Conservation (phyloP, 2,329 filamentous ascomycete genomes). For the Aspergillus candidus region DNA sequence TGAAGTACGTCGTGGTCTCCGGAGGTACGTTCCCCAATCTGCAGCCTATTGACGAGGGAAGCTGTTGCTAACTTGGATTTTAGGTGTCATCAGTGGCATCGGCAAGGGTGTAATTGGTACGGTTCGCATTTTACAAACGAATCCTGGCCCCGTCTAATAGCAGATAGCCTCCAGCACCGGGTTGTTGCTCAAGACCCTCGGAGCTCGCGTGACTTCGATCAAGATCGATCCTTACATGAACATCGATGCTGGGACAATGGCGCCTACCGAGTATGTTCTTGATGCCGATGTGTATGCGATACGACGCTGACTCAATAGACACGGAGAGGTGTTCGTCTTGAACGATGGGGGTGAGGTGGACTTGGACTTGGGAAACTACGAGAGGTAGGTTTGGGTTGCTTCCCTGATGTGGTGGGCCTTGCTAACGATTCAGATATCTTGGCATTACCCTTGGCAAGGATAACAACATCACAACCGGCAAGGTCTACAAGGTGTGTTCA, state of each 20-base stretch:
- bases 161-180: conserved; percentile 42
- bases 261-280: conserved; percentile 19
- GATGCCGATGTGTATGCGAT: no score
- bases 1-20: conserved; percentile 78
- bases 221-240: conserved; percentile 63
- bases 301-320: conserved; percentile 33
- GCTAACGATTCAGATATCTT: conserved; percentile 51
- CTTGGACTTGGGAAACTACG: conserved; percentile 70
- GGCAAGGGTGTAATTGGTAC: conserved; percentile 56
- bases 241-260: conserved; percentile 57
- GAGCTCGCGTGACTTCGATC: conserved; percentile 25
- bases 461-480: conserved; percentile 96
- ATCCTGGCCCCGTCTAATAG: no score
- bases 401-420: no score
- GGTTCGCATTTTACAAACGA: no score
- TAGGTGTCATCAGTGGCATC: conserved; percentile 46
- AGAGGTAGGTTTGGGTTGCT: conserved; percentile 38
- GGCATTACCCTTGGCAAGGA: conserved; percentile 74
- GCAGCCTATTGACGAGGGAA: background rate
- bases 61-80: conserved; percentile 6
- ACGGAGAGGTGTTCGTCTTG: conserved; percentile 85
- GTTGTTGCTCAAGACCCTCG: conserved; percentile 25
- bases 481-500: conserved; percentile 60
- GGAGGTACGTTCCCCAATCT: conserved; percentile 54
- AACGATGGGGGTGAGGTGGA: conserved; percentile 75